Evolutionary conservation across 441 rosid genomes (phyloP).

Genomic region (Rhodomyrtus psidioides): DNA sequence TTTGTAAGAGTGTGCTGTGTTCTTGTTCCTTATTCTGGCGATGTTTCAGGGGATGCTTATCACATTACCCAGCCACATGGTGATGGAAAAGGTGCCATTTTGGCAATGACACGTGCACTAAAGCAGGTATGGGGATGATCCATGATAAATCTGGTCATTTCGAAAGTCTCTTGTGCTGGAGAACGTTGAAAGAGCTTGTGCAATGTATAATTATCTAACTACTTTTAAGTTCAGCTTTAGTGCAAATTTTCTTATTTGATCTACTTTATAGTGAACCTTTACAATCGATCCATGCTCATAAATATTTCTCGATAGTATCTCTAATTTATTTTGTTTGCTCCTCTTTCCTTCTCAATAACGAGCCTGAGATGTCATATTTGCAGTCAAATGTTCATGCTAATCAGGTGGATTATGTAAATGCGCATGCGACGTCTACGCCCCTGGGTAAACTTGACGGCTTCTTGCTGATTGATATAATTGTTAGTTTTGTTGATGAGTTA

Average conservation of each 20-base stretch:
- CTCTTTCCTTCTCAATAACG: not conserved
- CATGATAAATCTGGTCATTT: not conserved
- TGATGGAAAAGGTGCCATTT: constrained; percentile 89
- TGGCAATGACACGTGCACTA: constrained; percentile 84
- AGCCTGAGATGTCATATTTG: not conserved
- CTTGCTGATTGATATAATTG: not conserved
- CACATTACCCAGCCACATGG: constrained; percentile 89
- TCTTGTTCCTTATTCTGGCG: constrained; percentile 7
- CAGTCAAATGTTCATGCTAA: constrained; percentile 72
- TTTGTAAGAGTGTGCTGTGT: not conserved
- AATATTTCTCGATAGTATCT: not conserved
- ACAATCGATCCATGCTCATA: not conserved
- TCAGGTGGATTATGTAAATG: constrained; percentile 84
- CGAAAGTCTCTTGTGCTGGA: not conserved
- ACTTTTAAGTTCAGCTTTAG: not conserved
- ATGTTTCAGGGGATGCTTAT: constrained; percentile 77
- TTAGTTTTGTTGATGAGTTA: not conserved
- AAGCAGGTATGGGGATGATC: constrained; percentile 42
- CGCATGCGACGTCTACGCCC: constrained; percentile 96
- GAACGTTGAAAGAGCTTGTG: not conserved
- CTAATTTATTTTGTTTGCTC: not conserved
- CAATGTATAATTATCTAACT: not conserved
- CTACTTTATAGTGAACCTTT: not conserved
- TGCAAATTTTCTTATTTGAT: not conserved
- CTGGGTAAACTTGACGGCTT: constrained; percentile 44